Evolutionary conservation across 1,284 basidiomycete genomes (phyloP).

Genomic region (Wolfiporia cocos): DNA sequence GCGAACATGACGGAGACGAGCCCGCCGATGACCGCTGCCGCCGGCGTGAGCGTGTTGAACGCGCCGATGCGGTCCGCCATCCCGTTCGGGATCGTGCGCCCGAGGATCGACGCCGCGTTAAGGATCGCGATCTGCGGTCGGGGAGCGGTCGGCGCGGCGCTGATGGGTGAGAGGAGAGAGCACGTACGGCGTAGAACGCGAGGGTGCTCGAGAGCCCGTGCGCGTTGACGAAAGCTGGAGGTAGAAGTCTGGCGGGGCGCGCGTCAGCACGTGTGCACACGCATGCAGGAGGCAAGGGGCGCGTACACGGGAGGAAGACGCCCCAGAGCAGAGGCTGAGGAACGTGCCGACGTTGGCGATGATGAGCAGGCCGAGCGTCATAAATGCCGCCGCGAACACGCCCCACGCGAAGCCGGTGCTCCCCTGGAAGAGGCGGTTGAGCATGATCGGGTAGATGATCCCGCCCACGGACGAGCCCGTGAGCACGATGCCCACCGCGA

Average conservation of each 20-base stretch:
- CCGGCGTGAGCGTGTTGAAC: slow-evolving; percentile 15
- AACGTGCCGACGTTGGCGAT: slow-evolving; percentile 3
- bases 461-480: slow-evolving; percentile 19
- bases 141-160: neutral
- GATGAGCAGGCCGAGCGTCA: slow-evolving; percentile 10
- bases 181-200: slow-evolving; percentile 17
- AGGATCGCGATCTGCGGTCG: slow-evolving; percentile 20
- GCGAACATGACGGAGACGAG: slow-evolving; percentile 21
- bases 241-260: slow-evolving; percentile 14
- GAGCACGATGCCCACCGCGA: slow-evolving; percentile 20
- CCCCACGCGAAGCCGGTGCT: slow-evolving; percentile 20
- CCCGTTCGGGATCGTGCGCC: slow-evolving; percentile 15
- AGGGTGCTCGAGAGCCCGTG: slow-evolving; percentile 16
- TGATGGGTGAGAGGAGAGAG: neutral
- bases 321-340: slow-evolving; percentile 5
- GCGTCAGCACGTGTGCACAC: too few species aligned
- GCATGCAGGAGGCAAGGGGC: too few species aligned
- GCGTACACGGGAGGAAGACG: slow-evolving; percentile 9
- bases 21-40: slow-evolving; percentile 5
- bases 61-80: slow-evolving; percentile 17
- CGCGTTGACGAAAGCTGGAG: slow-evolving; percentile 21
- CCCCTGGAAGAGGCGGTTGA: slow-evolving; percentile 23
- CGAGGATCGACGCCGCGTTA: slow-evolving; percentile 14
- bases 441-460: slow-evolving; percentile 23
- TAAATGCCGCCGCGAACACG: slow-evolving; percentile 9